Evolutionary conservation across 192 early-diverging fungal genomes (phyloP).

Genomic region (Umbelopsis sp.): DNA sequence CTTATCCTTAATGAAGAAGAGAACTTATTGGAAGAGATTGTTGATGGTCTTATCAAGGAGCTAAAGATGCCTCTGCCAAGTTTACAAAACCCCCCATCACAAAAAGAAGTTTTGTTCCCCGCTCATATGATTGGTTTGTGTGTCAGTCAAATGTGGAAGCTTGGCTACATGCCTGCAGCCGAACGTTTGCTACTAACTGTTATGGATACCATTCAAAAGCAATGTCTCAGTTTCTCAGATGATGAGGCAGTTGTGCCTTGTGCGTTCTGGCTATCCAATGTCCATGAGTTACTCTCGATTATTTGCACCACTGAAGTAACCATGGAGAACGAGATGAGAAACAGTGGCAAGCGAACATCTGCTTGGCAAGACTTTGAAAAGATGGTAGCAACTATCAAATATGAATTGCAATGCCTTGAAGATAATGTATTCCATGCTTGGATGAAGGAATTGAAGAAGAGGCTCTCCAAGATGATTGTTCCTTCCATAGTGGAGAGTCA

Average conservation of each 20-base stretch:
- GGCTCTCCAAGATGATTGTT: constrained; percentile 90
- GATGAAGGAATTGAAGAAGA: constrained; percentile 96
- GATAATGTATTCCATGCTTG: constrained; percentile 96
- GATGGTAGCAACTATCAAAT: constrained; percentile 80
- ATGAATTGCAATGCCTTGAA: constrained; percentile 86
- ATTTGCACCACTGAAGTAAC: constrained; percentile 71
- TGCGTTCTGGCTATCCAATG: constrained; percentile 96
- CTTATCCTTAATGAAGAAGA: constrained; percentile 65
- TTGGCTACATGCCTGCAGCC: constrained; percentile 78
- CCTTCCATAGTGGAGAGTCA: constrained; percentile 95
- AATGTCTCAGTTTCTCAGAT: constrained; percentile 71
- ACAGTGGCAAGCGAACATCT: constrained; percentile 22
- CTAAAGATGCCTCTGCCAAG: constrained; percentile 88
- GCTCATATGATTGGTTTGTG: constrained; percentile 89
- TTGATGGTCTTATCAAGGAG: constrained; percentile 85
- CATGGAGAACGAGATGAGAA: constrained; percentile 61
- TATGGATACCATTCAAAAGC: constrained; percentile 77
- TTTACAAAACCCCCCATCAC: constrained; percentile 69
- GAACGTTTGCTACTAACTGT: constrained; percentile 81
- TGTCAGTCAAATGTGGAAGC: constrained; percentile 81
- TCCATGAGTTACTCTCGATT: constrained; percentile 90
- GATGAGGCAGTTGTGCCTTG: constrained; percentile 75
- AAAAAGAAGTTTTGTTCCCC: constrained; percentile 92
- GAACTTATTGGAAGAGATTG: constrained; percentile 72
- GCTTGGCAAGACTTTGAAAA: constrained; percentile 71